Evolutionary conservation across 805 yeast genomes (phyloP).

Genomic region (Metschnikowia reukaufii): DNA sequence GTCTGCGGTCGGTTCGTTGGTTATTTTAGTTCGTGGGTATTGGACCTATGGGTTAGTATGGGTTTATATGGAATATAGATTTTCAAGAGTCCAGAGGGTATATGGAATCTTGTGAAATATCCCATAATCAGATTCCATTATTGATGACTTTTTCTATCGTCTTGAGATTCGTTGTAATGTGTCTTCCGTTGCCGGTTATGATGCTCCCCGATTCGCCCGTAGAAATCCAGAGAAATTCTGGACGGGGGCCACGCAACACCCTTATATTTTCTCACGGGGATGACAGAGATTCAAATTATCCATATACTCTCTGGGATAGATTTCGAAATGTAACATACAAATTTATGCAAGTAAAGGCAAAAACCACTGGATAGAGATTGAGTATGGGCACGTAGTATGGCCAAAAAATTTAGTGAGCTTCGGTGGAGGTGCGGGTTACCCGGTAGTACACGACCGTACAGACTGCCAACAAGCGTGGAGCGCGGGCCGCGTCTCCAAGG

Average conservation of each 20-base stretch:
- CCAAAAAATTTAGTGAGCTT: conserved; percentile 15
- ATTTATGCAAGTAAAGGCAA: conserved; percentile 8
- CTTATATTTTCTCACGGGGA: too few species aligned
- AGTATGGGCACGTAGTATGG: conserved; percentile 1
- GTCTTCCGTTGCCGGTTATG: background rate
- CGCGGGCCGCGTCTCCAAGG: conserved; percentile 1
- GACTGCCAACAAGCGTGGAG: background rate
- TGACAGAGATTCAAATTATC: too few species aligned
- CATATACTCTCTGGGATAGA: too few species aligned
- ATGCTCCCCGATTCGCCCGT: background rate
- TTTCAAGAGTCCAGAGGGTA: too few species aligned
- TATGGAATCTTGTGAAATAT: too few species aligned
- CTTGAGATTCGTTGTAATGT: too few species aligned
- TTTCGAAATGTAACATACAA: conserved; percentile 6
- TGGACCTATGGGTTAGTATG: background rate
- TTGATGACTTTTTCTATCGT: too few species aligned
- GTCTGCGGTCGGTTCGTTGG: conserved; percentile 25
- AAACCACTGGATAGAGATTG: conserved; percentile 7
- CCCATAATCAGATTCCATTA: too few species aligned
- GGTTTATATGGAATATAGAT: background rate
- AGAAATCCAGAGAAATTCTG: background rate
- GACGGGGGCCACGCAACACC: too few species aligned
- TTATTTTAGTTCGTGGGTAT: conserved; percentile 4
- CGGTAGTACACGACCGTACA: conserved; percentile 13
- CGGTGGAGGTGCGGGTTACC: conserved; percentile 18